phyloP scores from a whole-genome alignment of 495 filamentous ascomycete genomes.

The Penicillium odoratum region DNA sequence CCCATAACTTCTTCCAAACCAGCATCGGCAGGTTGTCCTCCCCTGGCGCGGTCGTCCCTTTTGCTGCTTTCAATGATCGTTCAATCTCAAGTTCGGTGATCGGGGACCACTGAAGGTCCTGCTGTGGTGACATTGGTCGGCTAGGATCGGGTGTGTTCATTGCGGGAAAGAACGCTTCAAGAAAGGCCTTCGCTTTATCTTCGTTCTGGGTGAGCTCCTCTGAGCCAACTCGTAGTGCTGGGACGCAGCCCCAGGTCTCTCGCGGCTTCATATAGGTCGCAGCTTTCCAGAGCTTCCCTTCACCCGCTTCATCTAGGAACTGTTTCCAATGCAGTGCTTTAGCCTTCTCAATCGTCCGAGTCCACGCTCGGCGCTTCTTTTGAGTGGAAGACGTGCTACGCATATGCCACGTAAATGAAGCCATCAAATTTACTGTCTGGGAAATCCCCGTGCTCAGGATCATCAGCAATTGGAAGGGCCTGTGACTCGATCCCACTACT shows the following conservation, averaged over 20 bases:
- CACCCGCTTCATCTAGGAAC: constrained; percentile 20
- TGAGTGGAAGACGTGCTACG: not conserved
- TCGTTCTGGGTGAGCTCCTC: constrained; percentile 20
- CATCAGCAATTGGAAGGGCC: too few relatives aligned
- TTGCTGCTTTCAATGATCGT: constrained; percentile 20
- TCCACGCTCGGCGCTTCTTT: constrained; percentile 16
- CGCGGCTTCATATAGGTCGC: constrained; percentile 29
- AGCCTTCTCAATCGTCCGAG: constrained; percentile 19
- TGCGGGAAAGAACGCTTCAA: constrained; percentile 28
- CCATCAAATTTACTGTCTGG: too few relatives aligned
- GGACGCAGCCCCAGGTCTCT: constrained; percentile 20
- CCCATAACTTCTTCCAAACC: constrained; percentile 26
- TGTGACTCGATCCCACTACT: too few relatives aligned
- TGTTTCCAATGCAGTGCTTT: constrained; percentile 20
- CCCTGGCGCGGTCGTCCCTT: constrained; percentile 25
- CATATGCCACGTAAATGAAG: too few relatives aligned
- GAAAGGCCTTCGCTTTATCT: constrained; percentile 24
- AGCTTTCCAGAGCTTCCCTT: constrained; percentile 25
- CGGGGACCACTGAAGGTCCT: constrained; percentile 22
- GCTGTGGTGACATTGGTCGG: not conserved
- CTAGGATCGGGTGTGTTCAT: constrained; percentile 18
- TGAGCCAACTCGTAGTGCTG: constrained; percentile 12
- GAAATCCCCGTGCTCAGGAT: too few relatives aligned
- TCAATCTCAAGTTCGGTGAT: constrained; percentile 28
- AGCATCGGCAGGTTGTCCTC: constrained; percentile 26